A percentile compares a stretch with the other conserved stretches of the same genome.
Conservation (phyloP, 73 alveolate species). For the Paraurostyla sp. region DNA sequence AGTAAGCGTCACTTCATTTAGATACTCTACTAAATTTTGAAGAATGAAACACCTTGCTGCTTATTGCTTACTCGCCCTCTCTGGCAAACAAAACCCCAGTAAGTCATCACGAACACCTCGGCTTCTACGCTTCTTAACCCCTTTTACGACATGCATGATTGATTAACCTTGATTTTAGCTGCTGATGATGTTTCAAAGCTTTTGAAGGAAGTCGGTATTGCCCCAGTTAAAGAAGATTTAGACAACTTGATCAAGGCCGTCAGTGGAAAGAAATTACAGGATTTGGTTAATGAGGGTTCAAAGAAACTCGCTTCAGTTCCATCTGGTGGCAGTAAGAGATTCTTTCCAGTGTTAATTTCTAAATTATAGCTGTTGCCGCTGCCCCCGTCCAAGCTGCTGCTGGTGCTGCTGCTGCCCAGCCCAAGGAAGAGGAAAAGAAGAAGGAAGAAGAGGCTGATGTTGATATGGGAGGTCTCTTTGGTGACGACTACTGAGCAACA, state of each 20-base stretch:
- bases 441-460: constrained; percentile 97
- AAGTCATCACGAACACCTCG: neutral
- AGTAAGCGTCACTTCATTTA: constrained; percentile 75
- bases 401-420: constrained; percentile 77
- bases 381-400: constrained; percentile 78
- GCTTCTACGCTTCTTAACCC: no score
- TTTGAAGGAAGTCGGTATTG: constrained; percentile 60
- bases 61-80: constrained; percentile 52
- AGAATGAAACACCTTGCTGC: constrained; percentile 70
- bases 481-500: constrained; percentile 81
- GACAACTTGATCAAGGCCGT: constrained; percentile 39
- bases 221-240: constrained; percentile 52
- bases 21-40: no score
- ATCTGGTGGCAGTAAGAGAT: no score
- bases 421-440: constrained; percentile 90
- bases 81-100: constrained; percentile 61
- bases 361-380: constrained; percentile 75
- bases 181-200: constrained; percentile 59
- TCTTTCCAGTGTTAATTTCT: no score
- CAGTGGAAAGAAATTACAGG: constrained; percentile 53
- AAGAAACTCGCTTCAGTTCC: neutral
- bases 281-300: neutral
- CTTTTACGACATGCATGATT: no score
- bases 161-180: constrained; percentile 37
- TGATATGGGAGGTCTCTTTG: constrained; percentile 96